Conservation (phyloP, 2,329 filamentous ascomycete genomes). For the Epichloe gansuensis region DNA sequence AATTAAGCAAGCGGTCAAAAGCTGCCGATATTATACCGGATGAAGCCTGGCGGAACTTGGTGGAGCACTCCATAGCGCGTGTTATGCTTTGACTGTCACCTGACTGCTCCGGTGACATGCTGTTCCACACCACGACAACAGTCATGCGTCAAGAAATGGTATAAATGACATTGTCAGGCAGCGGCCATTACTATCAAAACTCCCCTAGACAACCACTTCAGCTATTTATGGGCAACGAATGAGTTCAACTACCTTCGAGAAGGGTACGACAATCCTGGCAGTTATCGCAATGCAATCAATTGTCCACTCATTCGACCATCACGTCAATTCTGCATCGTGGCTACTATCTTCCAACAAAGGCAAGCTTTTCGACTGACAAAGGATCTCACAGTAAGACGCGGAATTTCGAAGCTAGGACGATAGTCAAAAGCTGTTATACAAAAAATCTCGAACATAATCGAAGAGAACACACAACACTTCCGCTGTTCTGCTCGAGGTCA, state of each 20-base stretch:
- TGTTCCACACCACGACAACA: too few relatives aligned
- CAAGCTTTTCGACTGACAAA: not conserved
- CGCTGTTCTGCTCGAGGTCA: slow-evolving; percentile 36
- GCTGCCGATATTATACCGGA: too few relatives aligned
- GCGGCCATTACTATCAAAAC: too few relatives aligned
- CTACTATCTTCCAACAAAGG: not conserved
- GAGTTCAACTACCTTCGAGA: not conserved
- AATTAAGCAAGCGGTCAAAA: not conserved
- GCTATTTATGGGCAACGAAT: not conserved
- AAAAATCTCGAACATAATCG: slow-evolving; percentile 8
- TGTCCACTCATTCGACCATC: not conserved
- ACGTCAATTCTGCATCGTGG: not conserved
- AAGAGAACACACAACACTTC: slow-evolving; percentile 39
- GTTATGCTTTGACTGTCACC: too few relatives aligned
- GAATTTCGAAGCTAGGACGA: not conserved
- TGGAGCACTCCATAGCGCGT: too few relatives aligned
- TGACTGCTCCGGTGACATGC: too few relatives aligned
- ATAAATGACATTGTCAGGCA: too few relatives aligned
- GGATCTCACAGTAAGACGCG: not conserved
- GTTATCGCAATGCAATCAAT: not conserved
- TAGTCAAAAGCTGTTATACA: not conserved
- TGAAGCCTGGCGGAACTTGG: too few relatives aligned
- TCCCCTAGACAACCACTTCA: not conserved
- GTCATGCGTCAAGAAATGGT: too few relatives aligned
- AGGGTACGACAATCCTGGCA: not conserved